These are phyloP conservation scores for Endocalyx cinctus DNA, from an alignment of 2,329 filamentous ascomycete species.

Conservation along the genomic window DNA sequence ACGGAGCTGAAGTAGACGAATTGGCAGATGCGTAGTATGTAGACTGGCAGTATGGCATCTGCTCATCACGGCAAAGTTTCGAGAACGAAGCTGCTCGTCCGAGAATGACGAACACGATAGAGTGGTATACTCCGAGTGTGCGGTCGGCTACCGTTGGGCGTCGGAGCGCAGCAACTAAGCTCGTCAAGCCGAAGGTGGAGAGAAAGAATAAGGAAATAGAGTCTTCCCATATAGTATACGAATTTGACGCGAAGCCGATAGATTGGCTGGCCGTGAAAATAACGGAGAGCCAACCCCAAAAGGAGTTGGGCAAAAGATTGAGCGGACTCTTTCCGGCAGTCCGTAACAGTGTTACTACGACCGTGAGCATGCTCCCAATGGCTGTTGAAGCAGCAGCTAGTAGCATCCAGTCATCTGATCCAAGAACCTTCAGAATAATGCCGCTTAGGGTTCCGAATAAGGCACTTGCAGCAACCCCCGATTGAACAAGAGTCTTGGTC, in stretches of 20 bases:
- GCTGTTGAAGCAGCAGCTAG: conserved; percentile 37
- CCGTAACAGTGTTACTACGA: conserved; percentile 37
- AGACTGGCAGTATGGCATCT: conserved; percentile 94
- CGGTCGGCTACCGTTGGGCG: conserved; percentile 64
- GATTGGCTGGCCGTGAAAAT: conserved; percentile 82
- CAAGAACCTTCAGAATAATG: conserved; percentile 26
- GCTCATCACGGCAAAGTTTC: conserved; percentile 91
- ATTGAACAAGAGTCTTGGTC: conserved; percentile 33
- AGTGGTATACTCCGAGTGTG: conserved; percentile 77
- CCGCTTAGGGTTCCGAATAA: conserved; percentile 29
- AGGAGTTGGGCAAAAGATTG: conserved; percentile 61
- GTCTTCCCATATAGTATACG: conserved; percentile 98
- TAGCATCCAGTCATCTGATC: conserved; percentile 36
- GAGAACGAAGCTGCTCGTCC: conserved; percentile 80
- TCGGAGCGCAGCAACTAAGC: conserved; percentile 69
- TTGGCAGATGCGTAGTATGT: conserved; percentile 92
- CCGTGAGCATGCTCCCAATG: conserved; percentile 39
- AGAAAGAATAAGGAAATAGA: conserved; percentile 90
- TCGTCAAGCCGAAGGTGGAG: conserved; percentile 76
- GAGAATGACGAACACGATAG: conserved; percentile 74
- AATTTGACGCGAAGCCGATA: conserved; percentile 94
- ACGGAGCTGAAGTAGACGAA: conserved; percentile 86
- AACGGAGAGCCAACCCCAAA: conserved; percentile 86
- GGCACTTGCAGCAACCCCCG: conserved; percentile 30
- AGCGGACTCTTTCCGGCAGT: conserved; percentile 37